Evolutionary conservation across 140 eudicot genomes (phyloP).

Genomic region (Senecio squalidus): DNA sequence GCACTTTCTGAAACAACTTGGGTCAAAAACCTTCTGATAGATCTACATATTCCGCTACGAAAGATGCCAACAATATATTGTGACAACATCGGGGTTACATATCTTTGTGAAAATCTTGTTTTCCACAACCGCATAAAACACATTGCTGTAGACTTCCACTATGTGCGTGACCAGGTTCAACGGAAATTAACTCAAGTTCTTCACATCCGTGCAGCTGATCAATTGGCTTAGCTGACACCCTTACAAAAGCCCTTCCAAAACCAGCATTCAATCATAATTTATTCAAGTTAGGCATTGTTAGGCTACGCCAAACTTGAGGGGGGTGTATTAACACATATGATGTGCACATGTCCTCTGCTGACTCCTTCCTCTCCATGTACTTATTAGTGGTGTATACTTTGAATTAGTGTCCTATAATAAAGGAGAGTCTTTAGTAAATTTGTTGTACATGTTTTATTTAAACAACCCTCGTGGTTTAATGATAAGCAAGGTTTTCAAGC

Average conservation of each 20-base stretch:
- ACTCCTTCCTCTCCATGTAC: not conserved
- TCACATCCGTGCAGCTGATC: not conserved
- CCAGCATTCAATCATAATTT: not conserved
- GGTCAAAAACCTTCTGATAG: not conserved
- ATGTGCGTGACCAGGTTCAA: not conserved
- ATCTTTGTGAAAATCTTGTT: not conserved
- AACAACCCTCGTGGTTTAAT: too few species aligned
- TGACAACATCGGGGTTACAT: not conserved
- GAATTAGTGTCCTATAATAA: not conserved
- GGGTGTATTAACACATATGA: not conserved
- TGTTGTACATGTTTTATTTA: too few species aligned
- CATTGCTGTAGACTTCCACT: not conserved
- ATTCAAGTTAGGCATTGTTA: not conserved
- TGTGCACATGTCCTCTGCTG: not conserved
- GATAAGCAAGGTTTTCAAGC: too few species aligned
- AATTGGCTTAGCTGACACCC: not conserved
- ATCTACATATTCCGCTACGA: not conserved
- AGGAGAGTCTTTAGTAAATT: not conserved
- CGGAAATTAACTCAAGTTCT: not conserved
- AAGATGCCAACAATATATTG: not conserved
- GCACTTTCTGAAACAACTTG: not conserved
- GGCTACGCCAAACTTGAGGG: not conserved
- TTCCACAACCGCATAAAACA: not conserved
- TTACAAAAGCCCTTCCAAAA: not conserved
- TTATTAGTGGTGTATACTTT: not conserved